Evolutionary conservation across 257 asterid species (phyloP), one percentile per base, ranked within the genome.

Genomic region (Ligustrum vulgare): DNA sequence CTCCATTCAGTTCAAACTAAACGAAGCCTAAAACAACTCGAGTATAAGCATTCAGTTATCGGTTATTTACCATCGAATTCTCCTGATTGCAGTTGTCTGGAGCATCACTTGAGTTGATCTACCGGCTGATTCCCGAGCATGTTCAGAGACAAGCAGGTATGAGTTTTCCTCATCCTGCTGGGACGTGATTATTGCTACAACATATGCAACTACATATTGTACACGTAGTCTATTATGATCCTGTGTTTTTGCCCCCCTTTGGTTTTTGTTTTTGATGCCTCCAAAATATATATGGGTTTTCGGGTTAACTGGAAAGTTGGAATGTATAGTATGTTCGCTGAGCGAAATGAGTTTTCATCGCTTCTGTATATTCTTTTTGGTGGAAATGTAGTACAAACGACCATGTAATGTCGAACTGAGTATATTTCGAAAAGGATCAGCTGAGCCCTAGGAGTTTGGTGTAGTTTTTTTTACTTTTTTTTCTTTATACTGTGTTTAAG

Each of bases 61-160:
- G 67, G 36, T 78, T 60, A 70, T 67, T 16, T 74, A 67, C 82
- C 76, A 13, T 28, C 33, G 23, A 23, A 20, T 60, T 60, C 68
- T 69, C 20, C 32, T 75, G 32, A 56, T 77, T 82, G 79, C 85
- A 82, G 89, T n/a, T 85, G 56, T 11, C 83, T 67, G 89, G 85
- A 76, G 87, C 89, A 65, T 73, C 89, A 62, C 80, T 80, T 22
- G 89, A 82, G 60, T 67, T 85, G 75, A 83, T 85, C 71, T 66
- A 69, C 80, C 79, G 82, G 77, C 71, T 85, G 76, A 82, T 85
- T 65, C 89, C 89, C 1, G 89, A 85, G 79, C 89, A 82, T 82
- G 79, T 80, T 71, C 70, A 81, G 69, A 75, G 84, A 39, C 89
- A 78, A 76, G 78, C 54, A 62, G 80, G 77, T 51, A 72, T 76